Evolutionary conservation across 306 rosid species (phyloP).

Genomic region (Glycine tomentella): DNA sequence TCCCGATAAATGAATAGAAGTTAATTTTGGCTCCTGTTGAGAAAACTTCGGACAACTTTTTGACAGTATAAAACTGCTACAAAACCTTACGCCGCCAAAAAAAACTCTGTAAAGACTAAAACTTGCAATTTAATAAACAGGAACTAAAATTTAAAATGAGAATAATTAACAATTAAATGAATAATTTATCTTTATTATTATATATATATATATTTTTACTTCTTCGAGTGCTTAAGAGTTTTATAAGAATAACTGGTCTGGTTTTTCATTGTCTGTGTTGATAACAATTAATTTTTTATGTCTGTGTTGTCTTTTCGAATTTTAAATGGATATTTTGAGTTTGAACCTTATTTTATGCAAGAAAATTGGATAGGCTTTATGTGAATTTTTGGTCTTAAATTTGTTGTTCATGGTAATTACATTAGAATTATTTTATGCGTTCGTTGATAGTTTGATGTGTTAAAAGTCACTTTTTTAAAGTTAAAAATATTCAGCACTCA

Average conservation of each 20-base stretch:
- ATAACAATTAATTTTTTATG: slow-evolving; percentile 29
- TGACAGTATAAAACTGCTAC: neutral
- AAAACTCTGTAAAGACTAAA: neutral
- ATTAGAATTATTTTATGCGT: slow-evolving; percentile 15
- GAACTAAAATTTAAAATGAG: neutral
- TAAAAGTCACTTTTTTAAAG: slow-evolving; percentile 3
- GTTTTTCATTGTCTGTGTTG: slow-evolving; percentile 8
- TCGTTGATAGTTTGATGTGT: slow-evolving; percentile 26
- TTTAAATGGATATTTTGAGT: slow-evolving; percentile 21
- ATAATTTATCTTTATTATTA: neutral
- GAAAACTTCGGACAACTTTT: too few relatives aligned
- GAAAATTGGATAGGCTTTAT: neutral
- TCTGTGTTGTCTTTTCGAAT: slow-evolving; percentile 22
- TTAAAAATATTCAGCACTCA: slow-evolving; percentile 25
- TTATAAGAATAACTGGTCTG: neutral
- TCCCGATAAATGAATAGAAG: too few relatives aligned
- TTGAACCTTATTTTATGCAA: slow-evolving; percentile 32
- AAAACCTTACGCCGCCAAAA: neutral
- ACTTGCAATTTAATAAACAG: neutral
- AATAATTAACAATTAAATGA: neutral
- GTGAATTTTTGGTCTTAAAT: slow-evolving; percentile 24
- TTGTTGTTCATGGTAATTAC: slow-evolving; percentile 6
- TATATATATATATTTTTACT: neutral
- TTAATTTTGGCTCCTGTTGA: too few relatives aligned
- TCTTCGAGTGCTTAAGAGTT: neutral